These are phyloP conservation scores for Thalassiosira allenii DNA, from an alignment of 352 stramenopile species.

Conservation along the genomic window DNA sequence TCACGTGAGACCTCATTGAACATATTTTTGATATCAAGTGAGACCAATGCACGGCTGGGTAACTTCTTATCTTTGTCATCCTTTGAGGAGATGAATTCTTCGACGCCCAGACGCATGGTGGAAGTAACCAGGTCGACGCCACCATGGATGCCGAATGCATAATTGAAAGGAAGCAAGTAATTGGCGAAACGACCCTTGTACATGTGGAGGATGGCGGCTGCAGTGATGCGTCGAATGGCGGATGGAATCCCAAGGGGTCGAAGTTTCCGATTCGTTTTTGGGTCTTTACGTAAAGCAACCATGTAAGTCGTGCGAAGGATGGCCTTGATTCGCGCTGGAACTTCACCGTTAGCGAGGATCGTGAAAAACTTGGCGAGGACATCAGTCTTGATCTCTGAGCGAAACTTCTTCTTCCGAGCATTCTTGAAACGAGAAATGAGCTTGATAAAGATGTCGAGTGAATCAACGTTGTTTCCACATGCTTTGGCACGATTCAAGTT, in stretches of 20 bases:
- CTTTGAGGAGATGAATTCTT: constrained; percentile 5
- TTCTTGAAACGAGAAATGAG: not conserved
- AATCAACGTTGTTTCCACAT: constrained; percentile 6
- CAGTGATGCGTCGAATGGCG: constrained; percentile 22
- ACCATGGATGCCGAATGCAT: constrained; percentile 12
- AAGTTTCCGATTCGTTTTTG: constrained; percentile 8
- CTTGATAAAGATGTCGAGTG: constrained; percentile 23
- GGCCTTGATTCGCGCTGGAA: not conserved
- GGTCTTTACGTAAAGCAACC: constrained; percentile 23
- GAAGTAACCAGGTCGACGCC: constrained; percentile 13
- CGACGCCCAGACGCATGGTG: constrained; percentile 3
- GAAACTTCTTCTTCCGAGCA: not conserved
- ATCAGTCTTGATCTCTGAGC: not conserved
- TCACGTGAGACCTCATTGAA: constrained; percentile 41
- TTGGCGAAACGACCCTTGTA: not conserved
- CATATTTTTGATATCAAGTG: constrained; percentile 47
- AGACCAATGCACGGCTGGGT: constrained; percentile 13
- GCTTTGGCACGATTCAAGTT: constrained; percentile 11
- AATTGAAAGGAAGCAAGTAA: constrained; percentile 27
- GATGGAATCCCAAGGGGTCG: constrained; percentile 16
- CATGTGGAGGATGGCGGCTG: not conserved
- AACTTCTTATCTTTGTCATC: not conserved
- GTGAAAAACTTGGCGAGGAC: constrained; percentile 4
- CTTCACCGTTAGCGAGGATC: not conserved
- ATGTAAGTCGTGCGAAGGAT: constrained; percentile 19